phyloP scores from a whole-genome alignment of 345 rosid species.

The Eutrema japonicum region DNA sequence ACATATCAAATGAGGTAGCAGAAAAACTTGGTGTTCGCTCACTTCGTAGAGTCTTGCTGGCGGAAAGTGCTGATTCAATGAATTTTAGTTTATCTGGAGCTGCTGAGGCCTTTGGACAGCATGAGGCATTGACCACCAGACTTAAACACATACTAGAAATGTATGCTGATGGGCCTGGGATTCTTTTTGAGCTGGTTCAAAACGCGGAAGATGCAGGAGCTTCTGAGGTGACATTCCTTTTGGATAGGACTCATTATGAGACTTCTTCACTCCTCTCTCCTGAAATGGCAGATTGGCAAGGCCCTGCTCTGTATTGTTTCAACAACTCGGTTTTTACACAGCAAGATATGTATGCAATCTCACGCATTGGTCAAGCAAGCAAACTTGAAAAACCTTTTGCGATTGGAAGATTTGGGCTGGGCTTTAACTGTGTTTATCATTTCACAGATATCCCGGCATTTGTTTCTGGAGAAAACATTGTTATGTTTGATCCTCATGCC shows the following conservation, averaged over 20 bases:
- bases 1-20: slow-evolving; percentile 93
- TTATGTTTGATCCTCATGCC: slow-evolving; percentile 99
- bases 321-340: slow-evolving; percentile 92
- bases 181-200: slow-evolving; percentile 91
- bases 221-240: slow-evolving; percentile 84
- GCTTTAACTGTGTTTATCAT: slow-evolving; percentile 98
- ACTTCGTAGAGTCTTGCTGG: slow-evolving; percentile 88
- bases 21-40: slow-evolving; percentile 96
- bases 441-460: slow-evolving; percentile 91
- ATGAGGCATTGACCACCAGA: slow-evolving; percentile 95
- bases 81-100: slow-evolving; percentile 91
- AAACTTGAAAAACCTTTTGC: slow-evolving; percentile 95
- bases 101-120: slow-evolving; percentile 99
- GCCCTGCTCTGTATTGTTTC: slow-evolving; percentile 95
- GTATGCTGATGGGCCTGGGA: slow-evolving; percentile 99
- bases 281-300: slow-evolving; percentile 99
- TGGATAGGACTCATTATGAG: slow-evolving; percentile 95
- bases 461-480: slow-evolving; percentile 96
- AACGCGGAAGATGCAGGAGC: slow-evolving; percentile 99
- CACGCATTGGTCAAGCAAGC: slow-evolving; percentile 98
- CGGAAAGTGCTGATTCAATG: slow-evolving; percentile 98
- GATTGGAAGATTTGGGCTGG: slow-evolving; percentile 94
- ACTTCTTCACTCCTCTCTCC: slow-evolving; percentile 97
- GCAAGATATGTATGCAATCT: slow-evolving; percentile 95
- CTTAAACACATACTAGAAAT: slow-evolving; percentile 96